phyloP scores from a whole-genome alignment of 768 basidiomycete species.

The Tylopilus vinaceipallidus region DNA sequence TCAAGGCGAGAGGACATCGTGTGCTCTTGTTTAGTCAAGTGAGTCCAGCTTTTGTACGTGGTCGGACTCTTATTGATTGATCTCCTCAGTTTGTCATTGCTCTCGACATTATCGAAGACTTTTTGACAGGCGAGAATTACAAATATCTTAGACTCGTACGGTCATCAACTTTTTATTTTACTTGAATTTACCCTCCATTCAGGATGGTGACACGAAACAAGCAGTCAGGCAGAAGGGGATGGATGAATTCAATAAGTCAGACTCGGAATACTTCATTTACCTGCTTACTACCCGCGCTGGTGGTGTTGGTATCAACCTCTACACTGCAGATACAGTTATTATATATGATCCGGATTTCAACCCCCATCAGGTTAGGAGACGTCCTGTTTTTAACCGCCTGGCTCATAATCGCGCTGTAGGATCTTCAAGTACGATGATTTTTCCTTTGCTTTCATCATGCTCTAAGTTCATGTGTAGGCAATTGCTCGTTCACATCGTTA shows the following conservation, averaged over 20 bases:
- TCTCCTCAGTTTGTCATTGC: conserved; percentile 78
- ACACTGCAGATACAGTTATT: conserved; percentile 91
- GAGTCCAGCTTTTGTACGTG: conserved; percentile 15
- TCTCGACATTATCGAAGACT: conserved; percentile 86
- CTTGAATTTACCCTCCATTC: conserved; percentile 9
- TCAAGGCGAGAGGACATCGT: conserved; percentile 83
- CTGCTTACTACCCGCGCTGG: conserved; percentile 91
- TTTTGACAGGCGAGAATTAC: conserved; percentile 74
- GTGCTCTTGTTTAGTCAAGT: conserved; percentile 93
- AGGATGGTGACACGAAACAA: conserved; percentile 92
- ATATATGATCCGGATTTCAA: conserved; percentile 98
- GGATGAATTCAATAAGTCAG: conserved; percentile 89
- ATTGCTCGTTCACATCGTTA: conserved; percentile 94
- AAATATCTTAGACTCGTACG: conserved; percentile 77
- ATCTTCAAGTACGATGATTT: conserved; percentile 71
- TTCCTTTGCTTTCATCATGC: background rate
- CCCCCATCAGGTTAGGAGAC: conserved; percentile 77
- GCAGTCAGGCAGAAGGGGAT: conserved; percentile 88
- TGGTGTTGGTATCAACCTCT: conserved; percentile 89
- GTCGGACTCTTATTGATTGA: background rate
- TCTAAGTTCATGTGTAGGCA: conserved; percentile 52
- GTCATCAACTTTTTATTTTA: conserved; percentile 2
- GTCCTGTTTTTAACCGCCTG: conserved; percentile 1
- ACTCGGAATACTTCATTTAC: conserved; percentile 88
- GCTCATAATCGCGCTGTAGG: conserved; percentile 41